Base-by-base conservation (phyloP, 805 yeast genomes). In the Kluyveromyces starmeri region DNA sequence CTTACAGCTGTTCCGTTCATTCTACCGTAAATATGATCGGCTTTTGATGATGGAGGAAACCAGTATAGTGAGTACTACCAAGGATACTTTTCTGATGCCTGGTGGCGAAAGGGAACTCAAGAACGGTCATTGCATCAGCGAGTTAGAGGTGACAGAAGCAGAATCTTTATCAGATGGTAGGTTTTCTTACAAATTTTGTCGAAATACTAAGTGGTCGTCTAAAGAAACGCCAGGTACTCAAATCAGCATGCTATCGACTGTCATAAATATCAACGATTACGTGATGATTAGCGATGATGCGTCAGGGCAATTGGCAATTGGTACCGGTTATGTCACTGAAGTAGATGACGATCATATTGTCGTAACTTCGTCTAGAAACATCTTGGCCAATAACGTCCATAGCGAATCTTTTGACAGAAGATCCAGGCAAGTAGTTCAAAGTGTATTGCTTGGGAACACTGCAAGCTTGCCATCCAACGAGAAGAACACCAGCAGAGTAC, bases 261-360 rank as follows among this genome's bases (percentile, higher is more conserved):
- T 79, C 38, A 46, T 85, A 2, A 34, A 61, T 0, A 61, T 65
- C 24, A 66, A 70, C 42, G 96, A 88, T 49, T 63, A 74, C 25
- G 70, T 88, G 1, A 65, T 81, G 11, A 61, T 86, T 1, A 85
- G 95, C 49, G 94, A 83, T 53, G 95, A 83, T 53, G 94, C 83
- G 46, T 40, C 53, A 0, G 95, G 95, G 1, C 84, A 81, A 51
- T 78, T 78, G 53, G 81, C 83, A 0, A 48, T 88, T 16, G 75
- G 85, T 1, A 66, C 65, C 32, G 96, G 94, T 0, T 56, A 52
- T 28, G 65, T 86, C 4, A 57, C 61, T 5, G 45, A 51, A 3
- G 58, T 81, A 0, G 59, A 67, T 5, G 57, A 64, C 0, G 61
- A 62, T 6, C 45, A 53, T 6, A 51, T 85, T 2, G 59, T 62